Evolutionary conservation across 345 rosid species (phyloP), one percentile per base, ranked within the genome.

Genomic region (Camelina laxa): DNA sequence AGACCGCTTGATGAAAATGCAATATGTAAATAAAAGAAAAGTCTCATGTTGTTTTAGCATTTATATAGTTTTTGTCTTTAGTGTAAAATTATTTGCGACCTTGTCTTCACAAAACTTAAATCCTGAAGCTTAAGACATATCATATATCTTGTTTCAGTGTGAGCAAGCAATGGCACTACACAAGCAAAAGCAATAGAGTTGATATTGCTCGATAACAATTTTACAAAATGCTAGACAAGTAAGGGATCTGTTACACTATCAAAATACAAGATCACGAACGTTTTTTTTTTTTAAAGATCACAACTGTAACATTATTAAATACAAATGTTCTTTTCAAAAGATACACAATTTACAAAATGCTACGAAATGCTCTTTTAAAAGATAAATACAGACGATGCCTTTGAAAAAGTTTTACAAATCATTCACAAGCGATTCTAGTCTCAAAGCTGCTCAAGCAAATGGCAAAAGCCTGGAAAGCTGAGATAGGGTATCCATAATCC

Each of bases 391-490:
- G 51, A 27, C 2, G 20, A 14, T 21, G 11, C 7, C 54, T 36
- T 24, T 20, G 12, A 31, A 7, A 57, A 14, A 16, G 20, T 24
- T 3, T 17, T 57, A 16, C 19, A 63, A 57, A 17, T 86, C 82
- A 85, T 81, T 89, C 90, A 80, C 96, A 89, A 54, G 92, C 90
- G 78, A 87, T 87, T 80, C 85, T 81, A 9, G 90, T 89, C 80
- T 89, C 95, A 64, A 89, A 89, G 89, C 90, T 86, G 83, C 92
- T 87, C 57, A 89, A 89, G 81, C 92, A 89, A 75, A 89, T 82
- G 22, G 91, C 89, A 66, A 89, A 89, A 56, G 96, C 96, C 69
- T 87, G 96, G 75, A 89, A 90, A 36, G 91, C 89, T 22, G 91
- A 90, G 50, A 90, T 83, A 8, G 96, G 91, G 56, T 85, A 90